Evolutionary conservation across 2,329 filamentous ascomycete species (phyloP).

Genomic region (Curvularia eragrostidis): DNA sequence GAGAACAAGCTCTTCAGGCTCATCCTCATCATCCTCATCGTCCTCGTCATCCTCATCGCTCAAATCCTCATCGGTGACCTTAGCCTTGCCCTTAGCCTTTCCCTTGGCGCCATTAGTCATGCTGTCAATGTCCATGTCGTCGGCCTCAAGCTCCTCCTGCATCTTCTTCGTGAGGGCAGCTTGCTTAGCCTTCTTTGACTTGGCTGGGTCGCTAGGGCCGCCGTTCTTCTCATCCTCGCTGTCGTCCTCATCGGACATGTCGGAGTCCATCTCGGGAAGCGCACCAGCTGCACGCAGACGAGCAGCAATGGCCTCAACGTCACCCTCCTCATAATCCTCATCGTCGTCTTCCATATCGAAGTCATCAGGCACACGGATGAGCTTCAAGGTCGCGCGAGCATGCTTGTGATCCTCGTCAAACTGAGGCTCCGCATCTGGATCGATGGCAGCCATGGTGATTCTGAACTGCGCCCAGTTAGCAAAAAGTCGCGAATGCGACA

Average conservation of each 20-base stretch:
- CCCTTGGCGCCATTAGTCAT: conserved; percentile 61
- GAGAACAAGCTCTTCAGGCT: conserved; percentile 88
- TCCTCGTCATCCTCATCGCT: conserved; percentile 70
- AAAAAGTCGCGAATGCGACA: conserved; percentile 11
- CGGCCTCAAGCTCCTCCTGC: conserved; percentile 69
- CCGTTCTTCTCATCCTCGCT: conserved; percentile 79
- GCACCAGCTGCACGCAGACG: conserved; percentile 45
- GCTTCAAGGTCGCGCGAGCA: conserved; percentile 85
- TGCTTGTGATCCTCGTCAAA: conserved; percentile 53
- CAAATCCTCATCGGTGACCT: conserved; percentile 74
- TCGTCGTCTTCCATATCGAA: conserved; percentile 61
- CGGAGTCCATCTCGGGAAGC: conserved; percentile 46
- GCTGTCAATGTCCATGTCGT: conserved; percentile 75
- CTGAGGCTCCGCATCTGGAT: conserved; percentile 74
- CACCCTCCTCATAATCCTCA: conserved; percentile 55
- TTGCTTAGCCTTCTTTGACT: conserved; percentile 85
- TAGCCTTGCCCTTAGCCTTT: conserved; percentile 60
- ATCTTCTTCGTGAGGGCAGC: conserved; percentile 80
- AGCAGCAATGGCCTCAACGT: conserved; percentile 51
- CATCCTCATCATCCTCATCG: conserved; percentile 56
- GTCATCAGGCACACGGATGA: conserved; percentile 75
- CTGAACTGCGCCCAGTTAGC: conserved; percentile 71
- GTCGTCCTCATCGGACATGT: conserved; percentile 55
- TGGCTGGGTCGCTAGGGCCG: conserved; percentile 88
- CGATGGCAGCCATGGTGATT: conserved; percentile 98